phyloP scores from a whole-genome alignment of 805 yeast species.

The Kluyveromyces nonfermentans region DNA sequence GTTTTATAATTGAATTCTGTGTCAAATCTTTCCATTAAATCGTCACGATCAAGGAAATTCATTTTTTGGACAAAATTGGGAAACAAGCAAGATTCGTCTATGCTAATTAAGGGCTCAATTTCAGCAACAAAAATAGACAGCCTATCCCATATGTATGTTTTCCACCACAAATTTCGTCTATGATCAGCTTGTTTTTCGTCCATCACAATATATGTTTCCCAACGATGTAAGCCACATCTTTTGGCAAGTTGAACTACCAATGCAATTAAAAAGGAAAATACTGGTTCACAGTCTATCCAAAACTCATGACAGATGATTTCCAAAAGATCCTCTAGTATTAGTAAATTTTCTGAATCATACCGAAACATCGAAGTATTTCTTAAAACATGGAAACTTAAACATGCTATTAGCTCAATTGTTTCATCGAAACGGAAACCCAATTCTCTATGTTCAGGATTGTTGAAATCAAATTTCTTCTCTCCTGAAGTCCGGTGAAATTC shows the following conservation, averaged over 20 bases:
- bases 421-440: not conserved
- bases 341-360: constrained; percentile 8
- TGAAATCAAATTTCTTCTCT: not conserved
- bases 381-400: constrained; percentile 5
- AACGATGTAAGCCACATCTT: constrained; percentile 22
- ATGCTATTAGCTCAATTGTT: constrained; percentile 4
- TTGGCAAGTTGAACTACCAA: constrained; percentile 17
- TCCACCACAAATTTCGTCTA: constrained; percentile 26
- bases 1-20: not conserved
- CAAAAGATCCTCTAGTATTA: constrained; percentile 21
- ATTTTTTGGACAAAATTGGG: constrained; percentile 18
- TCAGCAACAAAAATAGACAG: constrained; percentile 10
- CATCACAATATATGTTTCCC: constrained; percentile 29
- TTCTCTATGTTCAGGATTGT: not conserved
- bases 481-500: not conserved
- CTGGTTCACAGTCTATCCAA: constrained; percentile 18
- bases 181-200: constrained; percentile 24
- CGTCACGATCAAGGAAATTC: constrained; percentile 7
- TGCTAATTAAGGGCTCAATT: constrained; percentile 15
- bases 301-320: constrained; percentile 17
- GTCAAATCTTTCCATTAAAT: constrained; percentile 3
- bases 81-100: constrained; percentile 14
- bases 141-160: constrained; percentile 20
- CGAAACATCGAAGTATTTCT: constrained; percentile 1
- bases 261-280: constrained; percentile 3